phyloP scores from a whole-genome alignment of 2,329 filamentous ascomycete species.

The Penicillium crustosum region DNA sequence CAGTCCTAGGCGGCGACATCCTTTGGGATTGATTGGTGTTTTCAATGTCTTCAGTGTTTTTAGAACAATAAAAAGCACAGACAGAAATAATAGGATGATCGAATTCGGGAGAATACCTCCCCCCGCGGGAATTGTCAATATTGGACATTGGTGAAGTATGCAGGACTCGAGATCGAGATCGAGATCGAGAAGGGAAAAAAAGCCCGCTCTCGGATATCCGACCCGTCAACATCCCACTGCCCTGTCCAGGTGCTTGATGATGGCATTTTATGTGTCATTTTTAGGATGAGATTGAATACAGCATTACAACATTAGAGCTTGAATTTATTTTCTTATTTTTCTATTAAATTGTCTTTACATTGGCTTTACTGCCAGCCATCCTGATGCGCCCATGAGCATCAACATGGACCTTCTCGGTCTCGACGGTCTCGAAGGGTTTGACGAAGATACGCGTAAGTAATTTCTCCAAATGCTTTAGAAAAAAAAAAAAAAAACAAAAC shows the following conservation, averaged over 20 bases:
- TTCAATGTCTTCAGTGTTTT: slow-evolving; percentile 4
- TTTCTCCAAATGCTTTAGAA: background rate
- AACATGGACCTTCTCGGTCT: slow-evolving; percentile 34
- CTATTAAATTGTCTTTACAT: background rate
- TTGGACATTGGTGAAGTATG: slow-evolving; percentile 1
- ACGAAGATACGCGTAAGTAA: slow-evolving; percentile 32
- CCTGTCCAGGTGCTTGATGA: background rate
- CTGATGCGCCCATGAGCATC: slow-evolving; percentile 26
- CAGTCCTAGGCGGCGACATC: slow-evolving; percentile 56
- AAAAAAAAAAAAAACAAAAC: too few relatives aligned
- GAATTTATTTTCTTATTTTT: background rate
- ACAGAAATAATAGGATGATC: slow-evolving; percentile 9
- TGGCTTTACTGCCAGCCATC: slow-evolving; percentile 5
- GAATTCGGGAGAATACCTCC: background rate
- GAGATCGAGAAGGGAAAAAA: background rate
- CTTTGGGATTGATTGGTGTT: slow-evolving; percentile 35
- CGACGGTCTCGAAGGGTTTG: slow-evolving; percentile 15
- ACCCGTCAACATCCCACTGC: background rate
- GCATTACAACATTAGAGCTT: background rate
- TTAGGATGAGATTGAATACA: background rate
- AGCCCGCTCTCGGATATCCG: background rate
- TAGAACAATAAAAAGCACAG: slow-evolving; percentile 5
- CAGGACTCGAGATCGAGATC: background rate
- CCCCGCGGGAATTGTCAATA: background rate
- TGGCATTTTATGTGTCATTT: slow-evolving; percentile 1